Evolutionary conservation across 257 asterid species (phyloP), one percentile per base, ranked within the genome.

Genomic region (Nicotiana paniculata): DNA sequence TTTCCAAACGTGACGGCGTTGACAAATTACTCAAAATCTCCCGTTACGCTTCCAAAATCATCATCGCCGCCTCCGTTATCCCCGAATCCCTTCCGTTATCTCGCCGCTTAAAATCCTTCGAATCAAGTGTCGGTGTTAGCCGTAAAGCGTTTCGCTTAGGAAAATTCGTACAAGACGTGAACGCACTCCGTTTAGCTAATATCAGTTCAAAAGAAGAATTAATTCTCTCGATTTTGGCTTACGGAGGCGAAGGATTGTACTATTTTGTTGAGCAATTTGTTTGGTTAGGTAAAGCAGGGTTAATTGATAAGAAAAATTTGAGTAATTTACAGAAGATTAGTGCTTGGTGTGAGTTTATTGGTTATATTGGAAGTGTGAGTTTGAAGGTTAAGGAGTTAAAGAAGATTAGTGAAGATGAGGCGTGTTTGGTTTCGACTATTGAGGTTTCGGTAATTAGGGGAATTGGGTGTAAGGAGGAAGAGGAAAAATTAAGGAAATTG

Each of bases 81-180:
- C 82, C 85, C 2, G 84, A 69, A 0, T 32, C 80, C 79, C 58
- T 68, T 0, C 86, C 92, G 46, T 79, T 90, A 39, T 8, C 84
- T 57, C 61, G 76, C 57, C 97, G 97, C 86, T 93, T 96, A 57
- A 86, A 88, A 75, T 89, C 97, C 67, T 96, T 96, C 90, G 98
- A 96, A 67, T 93, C 99, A 0, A 92, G 93, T 86, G 91, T 94
- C 78, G 99, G 99, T 9, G 66, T 93, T 65, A 92, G 95, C 86
- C 98, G 99, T 37, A 93, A 93, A 83, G 99, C 98, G 80, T 95
- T 95, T 84, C 97, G 97, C 2, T 82, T 95, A 3, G 98, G 99
- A n/a, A 95, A 95, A 72, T 95, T 95, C 88, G 46, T 95, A n/a
- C 99, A 95, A 54, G 97, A 93, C 85, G 74, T 95, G 81, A 95